Base-by-base conservation (phyloP, 345 rosid species). In the Citrus cavaleriei region DNA sequence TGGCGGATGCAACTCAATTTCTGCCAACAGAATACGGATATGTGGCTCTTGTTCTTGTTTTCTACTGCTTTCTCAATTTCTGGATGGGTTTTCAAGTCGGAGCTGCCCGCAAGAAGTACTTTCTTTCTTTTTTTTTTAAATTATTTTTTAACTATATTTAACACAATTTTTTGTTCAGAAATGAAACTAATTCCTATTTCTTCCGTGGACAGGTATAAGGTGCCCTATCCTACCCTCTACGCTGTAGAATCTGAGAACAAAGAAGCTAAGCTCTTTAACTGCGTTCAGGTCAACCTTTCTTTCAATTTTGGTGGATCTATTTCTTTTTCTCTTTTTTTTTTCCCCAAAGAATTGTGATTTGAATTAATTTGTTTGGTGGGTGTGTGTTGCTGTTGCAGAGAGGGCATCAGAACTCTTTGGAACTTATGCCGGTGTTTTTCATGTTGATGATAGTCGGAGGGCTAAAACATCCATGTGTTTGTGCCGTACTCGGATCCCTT, bases 361-460 rank as follows among this genome's bases (percentile, higher is more conserved):
- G 18, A 25, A 40, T 28, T 46, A 46, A 46, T 46, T 46, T 68
- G 18, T 22, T 59, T 78, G 27, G 25, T 38, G 37, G 19, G 64
- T 79, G 1, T 37, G 22, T 24, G 58, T 18, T 14, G 35, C 1
- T 57, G 38, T 46, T 58, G 83, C 90, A 89, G 93, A 91, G 98
- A 89, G 98, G 98, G 54, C 98, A 95, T 73, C 98, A 95, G 85
- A 93, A 93, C 80, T 93, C 98, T 55, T 84, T 95, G 79, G 98
- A 93, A 82, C 22, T 84, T 85, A 88, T 95, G 97, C 97, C 98
- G 0, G 30, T 86, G 84, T 95, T 88, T 88, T 93, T 93, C 84
- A 38, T 86, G 79, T 63, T 91, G 78, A 89, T 92, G 96, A 73
- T 89, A 0, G 71, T 95, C 61, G 99, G 97, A 74, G 98, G 98